Evolutionary conservation across 352 stramenopile species (phyloP).

Genomic region (Elongisporangium senticosum): DNA sequence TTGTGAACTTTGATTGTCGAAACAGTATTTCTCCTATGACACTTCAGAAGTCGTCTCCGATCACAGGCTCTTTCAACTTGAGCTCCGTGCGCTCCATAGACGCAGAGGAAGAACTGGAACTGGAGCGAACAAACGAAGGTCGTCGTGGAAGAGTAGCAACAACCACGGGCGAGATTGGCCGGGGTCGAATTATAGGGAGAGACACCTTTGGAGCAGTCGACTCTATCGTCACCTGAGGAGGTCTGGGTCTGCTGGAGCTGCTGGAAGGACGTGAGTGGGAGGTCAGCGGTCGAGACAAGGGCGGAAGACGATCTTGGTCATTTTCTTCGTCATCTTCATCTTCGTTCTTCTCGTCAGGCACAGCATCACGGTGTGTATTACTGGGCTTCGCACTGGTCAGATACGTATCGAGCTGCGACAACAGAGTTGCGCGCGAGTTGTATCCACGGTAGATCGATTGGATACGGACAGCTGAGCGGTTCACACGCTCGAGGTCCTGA

Average conservation of each 20-base stretch:
- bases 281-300: conserved; percentile 2
- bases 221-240: background rate
- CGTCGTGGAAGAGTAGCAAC: background rate
- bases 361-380: conserved; percentile 7
- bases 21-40: no score
- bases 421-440: conserved; percentile 38
- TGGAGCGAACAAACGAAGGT: background rate
- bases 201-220: background rate
- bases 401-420: conserved; percentile 33
- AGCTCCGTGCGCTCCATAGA: conserved; percentile 41
- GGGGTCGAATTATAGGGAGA: conserved; percentile 14
- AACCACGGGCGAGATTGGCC: background rate
- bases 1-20: no score
- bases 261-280: conserved; percentile 9
- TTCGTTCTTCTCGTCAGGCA: conserved; percentile 7
- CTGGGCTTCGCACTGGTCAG: conserved; percentile 8
- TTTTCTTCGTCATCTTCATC: conserved; percentile 11
- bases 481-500: conserved; percentile 53
- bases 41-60: conserved; percentile 47
- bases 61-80: conserved; percentile 49
- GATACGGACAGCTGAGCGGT: conserved; percentile 53
- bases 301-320: conserved; percentile 14
- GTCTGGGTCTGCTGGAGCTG: conserved; percentile 3
- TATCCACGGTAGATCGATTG: conserved; percentile 67
- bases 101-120: background rate